Base-by-base conservation (phyloP, 768 basidiomycete species). In the Sistotremastrum niveocremeum region DNA sequence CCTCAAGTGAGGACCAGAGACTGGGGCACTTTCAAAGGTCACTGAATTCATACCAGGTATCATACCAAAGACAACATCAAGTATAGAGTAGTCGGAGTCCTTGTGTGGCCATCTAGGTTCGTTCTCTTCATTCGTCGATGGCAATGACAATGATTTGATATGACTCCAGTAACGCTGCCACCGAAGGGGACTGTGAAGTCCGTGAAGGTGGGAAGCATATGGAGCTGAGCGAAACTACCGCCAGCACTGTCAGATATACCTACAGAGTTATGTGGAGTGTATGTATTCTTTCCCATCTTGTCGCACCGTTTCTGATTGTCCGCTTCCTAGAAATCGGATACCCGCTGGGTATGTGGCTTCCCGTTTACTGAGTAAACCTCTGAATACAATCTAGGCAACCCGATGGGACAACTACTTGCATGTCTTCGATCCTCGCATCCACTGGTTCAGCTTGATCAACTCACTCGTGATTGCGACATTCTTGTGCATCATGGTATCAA, bases 401-500 rank as follows among this genome's bases (percentile, higher is more conserved):
- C 73, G 94, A 43, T 98, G 94, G 93, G 94, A 98, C 59, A 84
- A 83, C 55, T 98, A 98, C 59, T 76, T 97, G 12, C 88, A 90
- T 55, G 84, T 94, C 44, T 86, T 90, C 53, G 89, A 93, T 56
- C 89, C 88, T 39, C 77, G 80, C 43, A 95, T 98, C 48, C 94
- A 98, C 63, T 94, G 91, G 87, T 91, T 97, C 66, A 88, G 84
- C 55, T 71, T 98, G 43, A 72, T 94, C 57, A 97, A 97, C 62
- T 93, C 91, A 2, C 63, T 94, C 28, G 78, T 95, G 51, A 89
- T 98, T 49, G 89, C 85, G 30, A 66, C 86, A 30, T 89, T 98
- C 70, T 77, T 97, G 6, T 89, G 87, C 54, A 73, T 76, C 40
- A 89, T 98, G 90, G 93, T 97, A 28, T 82, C 79, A 39, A 86